Conservation (phyloP, 2,329 filamentous ascomycete species). For the Ascosphaera apis region DNA sequence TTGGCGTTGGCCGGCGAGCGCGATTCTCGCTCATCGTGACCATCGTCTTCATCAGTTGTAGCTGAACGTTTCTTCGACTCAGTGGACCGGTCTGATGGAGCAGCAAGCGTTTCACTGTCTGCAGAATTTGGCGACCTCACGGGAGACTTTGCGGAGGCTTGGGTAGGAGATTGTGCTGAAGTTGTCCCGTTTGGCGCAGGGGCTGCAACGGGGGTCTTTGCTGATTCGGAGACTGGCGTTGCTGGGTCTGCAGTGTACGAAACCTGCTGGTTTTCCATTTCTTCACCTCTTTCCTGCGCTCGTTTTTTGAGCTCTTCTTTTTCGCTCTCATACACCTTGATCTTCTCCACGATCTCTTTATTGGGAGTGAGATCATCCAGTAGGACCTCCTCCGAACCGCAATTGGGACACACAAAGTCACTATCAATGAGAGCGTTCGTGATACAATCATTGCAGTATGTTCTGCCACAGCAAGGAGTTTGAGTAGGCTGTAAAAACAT, state of each 20-base stretch:
- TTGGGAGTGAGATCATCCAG: slow-evolving; percentile 78
- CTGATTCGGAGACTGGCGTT: slow-evolving; percentile 7
- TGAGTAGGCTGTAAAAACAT: slow-evolving; percentile 98
- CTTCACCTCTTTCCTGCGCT: slow-evolving; percentile 9
- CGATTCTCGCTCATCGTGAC: slow-evolving; percentile 9
- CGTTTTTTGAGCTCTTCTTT: slow-evolving; percentile 22
- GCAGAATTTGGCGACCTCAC: too few species aligned
- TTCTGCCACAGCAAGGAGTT: slow-evolving; percentile 94
- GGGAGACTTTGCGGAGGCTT: too few species aligned
- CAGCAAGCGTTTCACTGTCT: too few species aligned
- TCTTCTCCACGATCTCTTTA: slow-evolving; percentile 53
- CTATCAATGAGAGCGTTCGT: slow-evolving; percentile 96
- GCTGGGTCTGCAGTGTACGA: slow-evolving; percentile 3
- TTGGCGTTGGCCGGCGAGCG: slow-evolving; percentile 15
- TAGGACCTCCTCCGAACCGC: slow-evolving; percentile 71
- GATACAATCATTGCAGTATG: slow-evolving; percentile 99
- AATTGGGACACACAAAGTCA: slow-evolving; percentile 88
- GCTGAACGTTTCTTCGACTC: too few species aligned
- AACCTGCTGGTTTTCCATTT: slow-evolving; percentile 4
- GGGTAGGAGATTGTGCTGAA: too few species aligned
- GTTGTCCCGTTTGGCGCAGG: too few species aligned
- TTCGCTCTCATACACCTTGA: slow-evolving; percentile 47
- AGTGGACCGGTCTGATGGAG: too few species aligned
- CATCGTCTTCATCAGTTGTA: background rate
- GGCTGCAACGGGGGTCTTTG: too few species aligned